Conservation (phyloP, 2,329 filamentous ascomycete species). For the Aschersonia sp. region DNA sequence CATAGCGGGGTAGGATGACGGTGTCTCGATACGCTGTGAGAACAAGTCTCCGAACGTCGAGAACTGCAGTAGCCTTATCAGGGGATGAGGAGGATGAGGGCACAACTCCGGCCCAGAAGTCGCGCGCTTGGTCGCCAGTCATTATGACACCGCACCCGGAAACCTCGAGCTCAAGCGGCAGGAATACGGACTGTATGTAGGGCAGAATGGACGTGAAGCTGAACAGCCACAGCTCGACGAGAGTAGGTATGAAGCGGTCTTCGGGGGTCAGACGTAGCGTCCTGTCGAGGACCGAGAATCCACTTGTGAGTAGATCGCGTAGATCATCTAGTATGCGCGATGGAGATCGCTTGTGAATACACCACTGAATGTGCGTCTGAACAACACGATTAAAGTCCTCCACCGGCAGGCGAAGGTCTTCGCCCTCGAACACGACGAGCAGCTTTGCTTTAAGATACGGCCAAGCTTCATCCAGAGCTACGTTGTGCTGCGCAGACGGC, state of each 20-base stretch:
- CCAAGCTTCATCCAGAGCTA: conserved; percentile 70
- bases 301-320: conserved; percentile 60
- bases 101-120: conserved; percentile 73
- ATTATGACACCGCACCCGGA: conserved; percentile 71
- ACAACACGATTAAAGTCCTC: conserved; percentile 76
- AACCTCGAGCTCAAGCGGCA: conserved; percentile 88
- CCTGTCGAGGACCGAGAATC: conserved; percentile 76
- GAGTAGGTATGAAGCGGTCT: conserved; percentile 73
- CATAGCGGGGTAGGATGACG: conserved; percentile 78
- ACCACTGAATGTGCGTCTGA: conserved; percentile 64
- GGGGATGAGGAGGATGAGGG: conserved; percentile 14
- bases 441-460: conserved; percentile 64
- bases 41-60: conserved; percentile 82
- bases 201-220: conserved; percentile 84
- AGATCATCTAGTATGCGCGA: conserved; percentile 63
- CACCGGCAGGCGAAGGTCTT: conserved; percentile 64
- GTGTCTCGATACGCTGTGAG: conserved; percentile 79
- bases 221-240: conserved; percentile 89
- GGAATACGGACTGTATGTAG: conserved; percentile 88
- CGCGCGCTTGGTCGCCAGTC: conserved; percentile 61
- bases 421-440: conserved; percentile 66
- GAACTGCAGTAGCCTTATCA: conserved; percentile 28
- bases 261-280: conserved; percentile 67
- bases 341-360: conserved; percentile 58
- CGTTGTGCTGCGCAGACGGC: conserved; percentile 48